Base-by-base conservation (phyloP, 768 basidiomycete species). In the Tylopilus vinaceipallidus region DNA sequence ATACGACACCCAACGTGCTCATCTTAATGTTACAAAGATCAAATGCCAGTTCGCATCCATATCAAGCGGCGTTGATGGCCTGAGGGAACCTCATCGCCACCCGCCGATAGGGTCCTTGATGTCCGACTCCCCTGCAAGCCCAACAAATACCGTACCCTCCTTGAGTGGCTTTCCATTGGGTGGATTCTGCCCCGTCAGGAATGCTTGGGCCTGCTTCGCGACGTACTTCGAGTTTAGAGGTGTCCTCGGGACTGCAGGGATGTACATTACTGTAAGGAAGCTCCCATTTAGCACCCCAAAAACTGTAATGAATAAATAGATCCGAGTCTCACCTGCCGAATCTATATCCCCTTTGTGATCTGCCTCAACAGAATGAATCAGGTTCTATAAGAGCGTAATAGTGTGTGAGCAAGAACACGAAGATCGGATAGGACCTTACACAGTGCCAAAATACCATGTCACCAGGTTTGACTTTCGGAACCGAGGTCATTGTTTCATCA, bases 181-280 rank as follows among this genome's bases (percentile, higher is more conserved):
- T 7, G 87, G 86, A 17, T 83, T 76, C 23, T 77, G 60, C 5
- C 82, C 82, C 9, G 66, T 54, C 34, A 83, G 67, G 68, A 89
- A 91, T 12, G 75, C 65, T 34, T 80, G 77, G 26, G 73, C 79
- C 66, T 91, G 89, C 58, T 75, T 72, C 49, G 73, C 67, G 38
- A 91, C 60, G 57, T 91, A 91, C 16, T 66, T 72, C 32, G 72
- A 71, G 63, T 88, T 88, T 54, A 72, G 70, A 1, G 78, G 76
- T 2, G 85, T 88, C 47, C 77, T 69, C 0, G 86, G 87, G 10
- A 84, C 80, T 6, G 87, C 81, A 1, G 83, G 82, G 44, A 90
- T 90, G 55, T 91, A 91, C 80, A 90, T 86, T 37, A 88, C 87
- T 79, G 55, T 30, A 43, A 4, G 1, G 12, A 17, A n/a, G 13